Conservation (phyloP, 2,329 filamentous ascomycete genomes). For the Didymella lethalis region DNA sequence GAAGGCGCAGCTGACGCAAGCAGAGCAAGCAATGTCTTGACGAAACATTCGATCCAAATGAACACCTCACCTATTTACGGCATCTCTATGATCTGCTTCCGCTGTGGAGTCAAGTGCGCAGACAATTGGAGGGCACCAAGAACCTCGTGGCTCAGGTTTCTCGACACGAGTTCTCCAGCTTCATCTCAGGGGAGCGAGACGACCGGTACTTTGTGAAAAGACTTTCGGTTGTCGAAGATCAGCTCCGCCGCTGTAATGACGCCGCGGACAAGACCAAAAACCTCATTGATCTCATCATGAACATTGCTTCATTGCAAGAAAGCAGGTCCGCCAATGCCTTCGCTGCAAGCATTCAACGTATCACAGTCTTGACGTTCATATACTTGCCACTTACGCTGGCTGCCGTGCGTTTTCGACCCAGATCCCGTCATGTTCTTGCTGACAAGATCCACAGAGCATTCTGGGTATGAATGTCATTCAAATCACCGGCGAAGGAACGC, state of each 20-base stretch:
- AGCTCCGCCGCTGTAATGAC: constrained; percentile 23
- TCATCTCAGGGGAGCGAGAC: neutral
- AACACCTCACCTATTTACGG: constrained; percentile 21
- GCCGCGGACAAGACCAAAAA: constrained; percentile 22
- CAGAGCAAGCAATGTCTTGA: constrained; percentile 24
- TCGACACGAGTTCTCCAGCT: constrained; percentile 13
- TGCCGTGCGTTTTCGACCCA: constrained; percentile 9
- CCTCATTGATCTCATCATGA: constrained; percentile 25
- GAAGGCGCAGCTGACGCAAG: neutral
- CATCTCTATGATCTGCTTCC: constrained; percentile 21
- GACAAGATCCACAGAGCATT: constrained; percentile 14
- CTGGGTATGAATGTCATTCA: constrained; percentile 27
- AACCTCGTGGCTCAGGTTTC: constrained; percentile 19
- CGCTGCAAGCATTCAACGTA: constrained; percentile 20
- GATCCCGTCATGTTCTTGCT: neutral
- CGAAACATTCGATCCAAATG: constrained; percentile 5
- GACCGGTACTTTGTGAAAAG: constrained; percentile 12
- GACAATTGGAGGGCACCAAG: constrained; percentile 17
- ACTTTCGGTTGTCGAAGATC: constrained; percentile 20
- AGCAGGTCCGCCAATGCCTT: constrained; percentile 25
- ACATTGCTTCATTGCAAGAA: constrained; percentile 25
- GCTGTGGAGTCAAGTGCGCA: constrained; percentile 21
- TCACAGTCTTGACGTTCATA: constrained; percentile 27
- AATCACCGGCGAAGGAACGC: constrained; percentile 17
- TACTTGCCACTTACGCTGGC: constrained; percentile 27